phyloP scores from a whole-genome alignment of 257 asterid species.

The Linaria vulgaris region DNA sequence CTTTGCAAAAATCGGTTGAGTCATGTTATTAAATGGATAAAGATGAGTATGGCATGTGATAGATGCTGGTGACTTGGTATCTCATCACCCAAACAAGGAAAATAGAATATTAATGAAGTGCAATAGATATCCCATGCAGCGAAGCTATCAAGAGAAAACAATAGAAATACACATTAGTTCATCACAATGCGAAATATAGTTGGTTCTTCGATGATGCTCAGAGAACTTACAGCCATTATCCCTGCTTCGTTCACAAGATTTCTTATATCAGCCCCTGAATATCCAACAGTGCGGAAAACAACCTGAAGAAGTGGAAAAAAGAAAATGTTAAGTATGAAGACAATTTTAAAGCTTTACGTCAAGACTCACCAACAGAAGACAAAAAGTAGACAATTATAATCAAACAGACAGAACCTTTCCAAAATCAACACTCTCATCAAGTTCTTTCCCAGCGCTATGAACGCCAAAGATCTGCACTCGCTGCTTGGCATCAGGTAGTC shows the following conservation, averaged over 20 bases:
- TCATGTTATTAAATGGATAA: constrained; percentile 5
- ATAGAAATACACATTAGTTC: constrained; percentile 17
- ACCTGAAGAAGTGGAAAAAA: constrained; percentile 55
- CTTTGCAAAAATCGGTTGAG: constrained; percentile 6
- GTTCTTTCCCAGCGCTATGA: constrained; percentile 90
- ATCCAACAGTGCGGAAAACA: constrained; percentile 96
- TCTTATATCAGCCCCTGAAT: constrained; percentile 96
- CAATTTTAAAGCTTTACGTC: not conserved
- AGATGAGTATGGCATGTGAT: not conserved
- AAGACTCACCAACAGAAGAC: constrained; percentile 17
- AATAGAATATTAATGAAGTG: constrained; percentile 6
- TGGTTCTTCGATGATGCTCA: constrained; percentile 15
- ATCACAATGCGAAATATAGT: not conserved
- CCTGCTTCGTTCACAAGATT: constrained; percentile 95
- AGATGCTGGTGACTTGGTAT: not conserved
- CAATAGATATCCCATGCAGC: not conserved
- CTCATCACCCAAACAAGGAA: not conserved
- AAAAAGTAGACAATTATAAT: not conserved
- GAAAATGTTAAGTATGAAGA: constrained; percentile 10
- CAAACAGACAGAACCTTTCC: constrained; percentile 53
- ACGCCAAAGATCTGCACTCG: constrained; percentile 90
- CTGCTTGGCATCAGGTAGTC: constrained; percentile 94
- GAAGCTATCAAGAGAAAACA: constrained; percentile 15
- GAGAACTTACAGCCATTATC: constrained; percentile 89
- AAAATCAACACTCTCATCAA: constrained; percentile 84